Base-by-base conservation (phyloP, 805 yeast genomes). In the Ogataea thermomethanolica region DNA sequence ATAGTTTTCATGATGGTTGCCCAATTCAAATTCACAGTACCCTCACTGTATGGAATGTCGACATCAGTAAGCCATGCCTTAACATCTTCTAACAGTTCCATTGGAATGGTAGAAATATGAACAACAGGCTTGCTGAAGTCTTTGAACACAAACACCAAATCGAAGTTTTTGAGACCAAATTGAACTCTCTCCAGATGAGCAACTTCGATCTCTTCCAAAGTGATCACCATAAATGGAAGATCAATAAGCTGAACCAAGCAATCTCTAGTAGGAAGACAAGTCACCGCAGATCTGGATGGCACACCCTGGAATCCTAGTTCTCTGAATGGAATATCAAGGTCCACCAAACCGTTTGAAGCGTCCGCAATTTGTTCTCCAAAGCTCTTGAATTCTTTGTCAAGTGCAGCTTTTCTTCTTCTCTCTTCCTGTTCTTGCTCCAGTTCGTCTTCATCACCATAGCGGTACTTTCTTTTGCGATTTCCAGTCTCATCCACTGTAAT, bases 391-490 rank as follows among this genome's bases (percentile, higher is more conserved):
- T 93, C 98, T 62, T 84, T 87, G 66, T 93, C 96, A 55, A 93
- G 76, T 27, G 87, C 77, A 17, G 86, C 84, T 55, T 95, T 85
- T 66, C 96, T 78, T 64, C 91, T 76, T 69, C 97, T 81, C 67
- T 93, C 99, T 64, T 93, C 98, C 66, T 91, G 97, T 68, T 93
- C 99, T 65, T 91, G 97, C 65, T 93, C 98, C 49, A 93, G 71
- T 67, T 93, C 99, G 64, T 93, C 99, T 64, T 93, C 99, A 62
- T 93, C 99, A 33, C 99, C 99, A 60, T 93, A 93, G 51, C 82
- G 71, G 63, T 82, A 83, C 50, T 76, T 77, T 64, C 97, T 80
- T 67, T 87, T 83, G 47, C 96, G 82, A 45, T 88, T 90, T 49
- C 97, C 96, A 13, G 99, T 93, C 66, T 93, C 99, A 65, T 93